Conservation (phyloP, 139 green algal species). For the Trebouxia sp. region DNA sequence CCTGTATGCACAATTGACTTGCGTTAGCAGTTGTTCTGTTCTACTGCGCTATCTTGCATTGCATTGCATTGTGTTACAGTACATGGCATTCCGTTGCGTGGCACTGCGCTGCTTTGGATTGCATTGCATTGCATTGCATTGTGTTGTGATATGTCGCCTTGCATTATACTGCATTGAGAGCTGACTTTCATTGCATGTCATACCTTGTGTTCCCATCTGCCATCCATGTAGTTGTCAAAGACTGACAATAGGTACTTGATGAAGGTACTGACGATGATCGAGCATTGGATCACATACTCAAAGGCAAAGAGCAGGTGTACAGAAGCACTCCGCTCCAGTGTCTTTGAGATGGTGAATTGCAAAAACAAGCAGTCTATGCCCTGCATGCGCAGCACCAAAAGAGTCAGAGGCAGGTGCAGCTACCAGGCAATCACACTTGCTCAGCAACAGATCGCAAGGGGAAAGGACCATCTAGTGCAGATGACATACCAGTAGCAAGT, state of each 20-base stretch:
- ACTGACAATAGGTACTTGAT: constrained; percentile 89
- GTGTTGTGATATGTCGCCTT: no score
- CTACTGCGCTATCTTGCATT: no score
- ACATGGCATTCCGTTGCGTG: no score
- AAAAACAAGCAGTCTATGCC: constrained; percentile 81
- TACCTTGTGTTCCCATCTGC: constrained; percentile 87
- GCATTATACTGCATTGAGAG: no score
- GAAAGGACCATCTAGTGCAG: background rate
- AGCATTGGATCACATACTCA: constrained; percentile 91
- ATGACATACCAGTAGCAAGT: constrained; percentile 73
- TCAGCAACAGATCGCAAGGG: background rate
- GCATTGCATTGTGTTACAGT: no score
- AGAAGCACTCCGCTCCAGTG: constrained; percentile 67
- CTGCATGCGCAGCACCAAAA: constrained; percentile 50
- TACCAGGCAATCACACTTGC: background rate
- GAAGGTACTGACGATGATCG: constrained; percentile 46
- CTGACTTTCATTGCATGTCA: background rate
- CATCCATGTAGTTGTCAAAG: constrained; percentile 80
- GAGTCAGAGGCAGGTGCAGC: no score
- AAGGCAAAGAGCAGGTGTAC: constrained; percentile 98
- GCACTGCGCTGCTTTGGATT: no score
- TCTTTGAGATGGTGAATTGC: constrained; percentile 73
- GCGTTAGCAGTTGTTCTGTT: no score
- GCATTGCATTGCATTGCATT: no score
- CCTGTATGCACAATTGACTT: constrained; percentile 32